Conservation (phyloP, 306 rosid species). For the Coriaria nepalensis region DNA sequence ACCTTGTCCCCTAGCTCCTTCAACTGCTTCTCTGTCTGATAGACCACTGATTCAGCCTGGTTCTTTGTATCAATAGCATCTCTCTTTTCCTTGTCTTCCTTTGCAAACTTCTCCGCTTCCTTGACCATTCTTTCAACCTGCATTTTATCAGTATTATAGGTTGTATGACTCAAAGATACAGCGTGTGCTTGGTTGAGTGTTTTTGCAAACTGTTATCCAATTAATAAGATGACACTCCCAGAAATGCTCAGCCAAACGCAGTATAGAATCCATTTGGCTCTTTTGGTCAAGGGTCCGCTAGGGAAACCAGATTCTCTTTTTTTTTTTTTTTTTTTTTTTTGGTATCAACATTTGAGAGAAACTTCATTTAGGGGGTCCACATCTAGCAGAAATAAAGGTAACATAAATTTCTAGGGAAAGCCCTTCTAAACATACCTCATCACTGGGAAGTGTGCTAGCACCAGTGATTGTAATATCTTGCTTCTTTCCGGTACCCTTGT, state of each 20-base stretch:
- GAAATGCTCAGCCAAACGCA: background rate
- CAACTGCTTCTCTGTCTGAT: conserved; percentile 89
- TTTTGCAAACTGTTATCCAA: background rate
- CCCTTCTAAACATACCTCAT: conserved; percentile 43
- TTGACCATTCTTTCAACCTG: conserved; percentile 79
- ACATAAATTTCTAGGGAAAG: background rate
- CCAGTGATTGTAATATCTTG: conserved; percentile 96
- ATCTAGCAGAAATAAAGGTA: too few relatives aligned
- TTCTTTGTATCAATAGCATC: conserved; percentile 86
- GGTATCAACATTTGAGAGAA: too few relatives aligned
- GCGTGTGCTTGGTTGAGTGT: too few relatives aligned
- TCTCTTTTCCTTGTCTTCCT: conserved; percentile 90
- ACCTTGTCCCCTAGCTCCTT: conserved; percentile 92
- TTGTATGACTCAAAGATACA: background rate
- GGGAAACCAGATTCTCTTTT: too few relatives aligned
- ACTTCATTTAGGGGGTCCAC: too few relatives aligned
- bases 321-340: too few relatives aligned
- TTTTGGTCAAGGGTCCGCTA: too few relatives aligned
- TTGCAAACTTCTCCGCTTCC: conserved; percentile 65
- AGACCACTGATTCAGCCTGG: conserved; percentile 86
- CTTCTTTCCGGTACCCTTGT: conserved; percentile 90
- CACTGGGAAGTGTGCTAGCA: conserved; percentile 86
- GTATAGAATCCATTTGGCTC: too few relatives aligned
- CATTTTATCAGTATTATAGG: background rate
- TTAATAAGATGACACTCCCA: background rate